A percentile compares a stretch with the other conserved stretches of the same genome.
phyloP scores from a whole-genome alignment of 2,329 filamentous ascomycete genomes.

The Parasarocladium wereldwijsianum region DNA sequence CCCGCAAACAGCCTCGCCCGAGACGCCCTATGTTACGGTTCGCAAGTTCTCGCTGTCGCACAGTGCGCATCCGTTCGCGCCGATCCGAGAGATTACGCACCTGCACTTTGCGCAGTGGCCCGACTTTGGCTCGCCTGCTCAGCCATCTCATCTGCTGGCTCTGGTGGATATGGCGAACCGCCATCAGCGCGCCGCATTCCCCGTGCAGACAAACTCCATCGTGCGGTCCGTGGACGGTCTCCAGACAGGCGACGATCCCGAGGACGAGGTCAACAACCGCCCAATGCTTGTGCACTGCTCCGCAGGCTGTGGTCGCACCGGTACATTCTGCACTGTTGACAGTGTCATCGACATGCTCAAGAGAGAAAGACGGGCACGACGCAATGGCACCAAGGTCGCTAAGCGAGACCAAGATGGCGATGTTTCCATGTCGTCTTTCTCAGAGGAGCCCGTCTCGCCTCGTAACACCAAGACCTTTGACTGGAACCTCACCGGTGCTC shows the following conservation, averaged over 20 bases:
- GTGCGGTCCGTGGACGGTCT: conserved; percentile 14
- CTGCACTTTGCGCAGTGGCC: conserved; percentile 95
- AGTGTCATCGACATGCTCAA: conserved; percentile 94
- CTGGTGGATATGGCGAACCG: conserved; percentile 79
- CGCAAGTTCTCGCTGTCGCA: conserved; percentile 80
- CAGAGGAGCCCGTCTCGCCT: conserved; percentile 16
- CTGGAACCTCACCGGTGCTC: conserved; percentile 9
- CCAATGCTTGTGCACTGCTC: conserved; percentile 91
- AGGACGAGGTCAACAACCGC: conserved; percentile 33
- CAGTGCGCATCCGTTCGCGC: conserved; percentile 60
- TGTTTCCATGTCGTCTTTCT: conserved; percentile 26
- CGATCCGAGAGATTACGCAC: conserved; percentile 85
- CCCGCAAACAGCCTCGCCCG: conserved; percentile 19
- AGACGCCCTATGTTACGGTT: conserved; percentile 64
- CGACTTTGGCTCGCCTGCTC: conserved; percentile 85
- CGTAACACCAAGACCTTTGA: conserved; percentile 10
- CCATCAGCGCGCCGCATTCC: conserved; percentile 46
- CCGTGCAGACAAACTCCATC: conserved; percentile 26
- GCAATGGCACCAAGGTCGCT: conserved; percentile 7
- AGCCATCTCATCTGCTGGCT: conserved; percentile 72
- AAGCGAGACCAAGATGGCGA: conserved; percentile 25
- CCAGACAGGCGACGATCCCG: conserved; percentile 39
- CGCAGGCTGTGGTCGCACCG: conserved; percentile 87
- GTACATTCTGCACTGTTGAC: conserved; percentile 93
- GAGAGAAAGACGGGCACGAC: conserved; percentile 45